Evolutionary conservation across 2,329 filamentous ascomycete genomes (phyloP).

Genomic region (Thermomyces lanuginosus): DNA sequence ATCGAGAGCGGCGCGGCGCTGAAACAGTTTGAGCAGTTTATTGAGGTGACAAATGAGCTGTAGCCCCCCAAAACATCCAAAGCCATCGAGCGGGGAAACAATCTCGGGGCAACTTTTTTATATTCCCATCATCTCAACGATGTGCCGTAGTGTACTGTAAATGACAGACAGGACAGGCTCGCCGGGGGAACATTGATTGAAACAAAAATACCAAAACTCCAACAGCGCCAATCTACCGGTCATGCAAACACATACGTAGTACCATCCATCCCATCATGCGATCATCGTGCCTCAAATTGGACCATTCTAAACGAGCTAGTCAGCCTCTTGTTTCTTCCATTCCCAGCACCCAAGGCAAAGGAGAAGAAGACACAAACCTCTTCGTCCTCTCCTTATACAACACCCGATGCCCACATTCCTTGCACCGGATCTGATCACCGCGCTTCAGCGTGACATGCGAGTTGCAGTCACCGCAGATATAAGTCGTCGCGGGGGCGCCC

Average conservation of each 20-base stretch:
- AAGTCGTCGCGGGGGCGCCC: constrained; percentile 45
- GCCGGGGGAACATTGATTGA: background rate
- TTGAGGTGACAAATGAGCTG: constrained; percentile 55
- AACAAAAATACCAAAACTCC: background rate
- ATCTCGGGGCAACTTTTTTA: too few species aligned
- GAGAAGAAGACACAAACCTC: constrained; percentile 45
- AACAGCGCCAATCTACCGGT: background rate
- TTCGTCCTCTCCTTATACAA: constrained; percentile 97
- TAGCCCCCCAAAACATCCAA: too few species aligned
- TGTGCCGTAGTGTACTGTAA: constrained; percentile 1
- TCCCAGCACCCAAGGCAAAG: constrained; percentile 4
- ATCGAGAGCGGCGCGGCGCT: constrained; percentile 75
- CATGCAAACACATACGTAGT: too few species aligned
- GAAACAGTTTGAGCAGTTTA: constrained; percentile 67
- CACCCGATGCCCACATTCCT: constrained; percentile 86
- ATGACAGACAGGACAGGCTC: too few species aligned
- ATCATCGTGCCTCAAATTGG: constrained; percentile 89
- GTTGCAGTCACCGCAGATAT: constrained; percentile 74
- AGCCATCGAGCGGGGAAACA: too few species aligned
- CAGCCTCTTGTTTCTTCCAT: constrained; percentile 3
- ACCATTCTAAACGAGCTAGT: constrained; percentile 55
- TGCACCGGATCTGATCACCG: constrained; percentile 69
- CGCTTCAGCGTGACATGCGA: constrained; percentile 58
- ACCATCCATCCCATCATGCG: too few species aligned
- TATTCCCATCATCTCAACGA: too few species aligned